phyloP scores from a whole-genome alignment of 208 protist species.

The Naegleria gruberi region DNA sequence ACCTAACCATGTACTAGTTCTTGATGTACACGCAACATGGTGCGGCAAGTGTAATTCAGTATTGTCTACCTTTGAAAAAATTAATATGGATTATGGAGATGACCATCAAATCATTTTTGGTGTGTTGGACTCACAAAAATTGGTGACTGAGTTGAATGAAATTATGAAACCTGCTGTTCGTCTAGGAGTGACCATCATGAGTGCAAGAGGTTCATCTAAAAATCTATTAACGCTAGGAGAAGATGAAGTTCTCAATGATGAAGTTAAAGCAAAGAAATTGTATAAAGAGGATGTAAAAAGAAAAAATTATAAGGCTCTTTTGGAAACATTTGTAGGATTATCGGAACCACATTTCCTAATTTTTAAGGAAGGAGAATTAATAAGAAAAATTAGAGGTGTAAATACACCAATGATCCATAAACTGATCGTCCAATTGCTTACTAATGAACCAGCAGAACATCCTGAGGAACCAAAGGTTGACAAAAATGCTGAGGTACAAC shows the following conservation, averaged over 20 bases:
- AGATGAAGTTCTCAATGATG: neutral
- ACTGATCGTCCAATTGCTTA: neutral
- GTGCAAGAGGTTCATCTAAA: neutral
- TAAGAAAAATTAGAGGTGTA: neutral
- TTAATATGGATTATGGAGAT: neutral
- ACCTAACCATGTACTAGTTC: neutral
- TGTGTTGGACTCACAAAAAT: neutral
- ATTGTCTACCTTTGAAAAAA: neutral
- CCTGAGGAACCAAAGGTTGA: neutral
- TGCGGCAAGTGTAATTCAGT: neutral
- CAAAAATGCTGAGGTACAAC: neutral
- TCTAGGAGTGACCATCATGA: neutral
- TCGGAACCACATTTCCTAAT: neutral
- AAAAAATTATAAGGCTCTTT: neutral
- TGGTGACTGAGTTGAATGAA: neutral
- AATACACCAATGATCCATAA: neutral
- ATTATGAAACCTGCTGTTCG: neutral
- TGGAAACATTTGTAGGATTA: neutral
- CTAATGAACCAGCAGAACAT: neutral
- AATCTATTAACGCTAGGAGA: neutral
- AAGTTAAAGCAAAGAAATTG: neutral
- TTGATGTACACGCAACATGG: neutral
- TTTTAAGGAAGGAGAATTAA: neutral
- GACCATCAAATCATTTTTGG: neutral
- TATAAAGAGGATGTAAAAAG: conserved; percentile 2